Base-by-base conservation (phyloP, 495 filamentous ascomycete genomes). In the Echria macrotheca region DNA sequence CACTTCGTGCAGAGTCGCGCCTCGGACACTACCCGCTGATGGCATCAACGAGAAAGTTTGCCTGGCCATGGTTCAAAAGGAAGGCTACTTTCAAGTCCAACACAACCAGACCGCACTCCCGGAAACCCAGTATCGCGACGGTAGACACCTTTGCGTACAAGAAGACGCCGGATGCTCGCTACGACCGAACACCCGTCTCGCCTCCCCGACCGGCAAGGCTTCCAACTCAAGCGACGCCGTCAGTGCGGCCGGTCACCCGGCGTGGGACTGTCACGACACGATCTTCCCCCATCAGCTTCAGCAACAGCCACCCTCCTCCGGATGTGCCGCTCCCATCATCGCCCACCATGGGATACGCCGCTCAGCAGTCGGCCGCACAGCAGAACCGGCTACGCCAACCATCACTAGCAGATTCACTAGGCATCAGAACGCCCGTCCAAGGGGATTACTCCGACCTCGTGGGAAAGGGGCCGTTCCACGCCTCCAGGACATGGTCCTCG, bases 401-500 rank as follows among this genome's bases (percentile, higher is more conserved):
- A n/a, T n/a, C n/a, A 1, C 40, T 24, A 4, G 40, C 40, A 12
- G 40, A 43, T 15, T 43, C 40, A 17, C 40, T 43, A 6, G 40
- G 40, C 0, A 43, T 29, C 2, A 14, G 12, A 24, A 43, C 22
- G 40, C 23, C 40, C 10, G 21, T n/a, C 21, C 18, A 15, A 19
- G 17, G 26, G 24, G 38, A 35, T 31, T 69, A 66, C 41, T 52
- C 53, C 29, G 64, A 69, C 11, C 50, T 64, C 7, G 31, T 56
- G 10, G 40, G 57, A 7, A 54, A 48, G 15, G 47, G 47, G 23
- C 58, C 52, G 0, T 57, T 64, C 43, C 54, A 56, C 7, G 46
- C 44, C 5, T 62, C 58, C 0, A 44, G 21, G 19, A 55, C 55
- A 8, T 59, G 52, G 54, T 57, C 54, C 7, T 22, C 17, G n/a